Evolutionary conservation across 2,329 filamentous ascomycete genomes (phyloP).

Genomic region (Aureobasidium sp.): DNA sequence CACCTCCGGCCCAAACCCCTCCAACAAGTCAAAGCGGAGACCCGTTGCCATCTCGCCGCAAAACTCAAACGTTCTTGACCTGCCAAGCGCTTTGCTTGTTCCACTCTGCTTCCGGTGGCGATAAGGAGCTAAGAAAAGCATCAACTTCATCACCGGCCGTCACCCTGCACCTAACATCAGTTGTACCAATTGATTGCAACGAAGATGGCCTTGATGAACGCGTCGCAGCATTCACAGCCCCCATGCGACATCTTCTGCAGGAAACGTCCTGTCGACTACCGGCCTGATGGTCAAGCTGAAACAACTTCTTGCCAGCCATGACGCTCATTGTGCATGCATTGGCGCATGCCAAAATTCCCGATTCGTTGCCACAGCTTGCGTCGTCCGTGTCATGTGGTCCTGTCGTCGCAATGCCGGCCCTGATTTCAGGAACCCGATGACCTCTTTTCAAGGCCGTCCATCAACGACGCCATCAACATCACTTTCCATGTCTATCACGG

Average conservation of each 20-base stretch:
- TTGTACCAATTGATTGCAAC: too few species aligned
- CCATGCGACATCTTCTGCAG: neutral
- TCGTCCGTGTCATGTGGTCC: neutral
- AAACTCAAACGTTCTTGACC: constrained; percentile 5
- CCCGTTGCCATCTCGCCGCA: constrained; percentile 10
- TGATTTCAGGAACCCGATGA: neutral
- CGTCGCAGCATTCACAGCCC: neutral
- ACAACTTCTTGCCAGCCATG: constrained; percentile 7
- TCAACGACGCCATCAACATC: neutral
- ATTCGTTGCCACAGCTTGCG: neutral
- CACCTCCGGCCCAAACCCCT: neutral
- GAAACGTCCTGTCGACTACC: neutral
- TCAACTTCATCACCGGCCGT: neutral
- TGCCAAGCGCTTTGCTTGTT: constrained; percentile 2
- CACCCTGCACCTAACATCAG: neutral
- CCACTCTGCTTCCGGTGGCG: constrained; percentile 6
- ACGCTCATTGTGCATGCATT: constrained; percentile 1
- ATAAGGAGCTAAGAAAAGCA: neutral
- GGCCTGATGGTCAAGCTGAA: constrained; percentile 3
- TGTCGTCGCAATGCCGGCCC: neutral
- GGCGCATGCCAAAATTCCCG: constrained; percentile 7
- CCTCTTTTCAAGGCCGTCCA: neutral
- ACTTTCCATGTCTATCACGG: neutral
- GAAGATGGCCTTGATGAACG: too few species aligned
- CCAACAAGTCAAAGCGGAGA: constrained; percentile 5